phyloP scores from a whole-genome alignment of 2,329 filamentous ascomycete species.

The Phoma sp. region DNA sequence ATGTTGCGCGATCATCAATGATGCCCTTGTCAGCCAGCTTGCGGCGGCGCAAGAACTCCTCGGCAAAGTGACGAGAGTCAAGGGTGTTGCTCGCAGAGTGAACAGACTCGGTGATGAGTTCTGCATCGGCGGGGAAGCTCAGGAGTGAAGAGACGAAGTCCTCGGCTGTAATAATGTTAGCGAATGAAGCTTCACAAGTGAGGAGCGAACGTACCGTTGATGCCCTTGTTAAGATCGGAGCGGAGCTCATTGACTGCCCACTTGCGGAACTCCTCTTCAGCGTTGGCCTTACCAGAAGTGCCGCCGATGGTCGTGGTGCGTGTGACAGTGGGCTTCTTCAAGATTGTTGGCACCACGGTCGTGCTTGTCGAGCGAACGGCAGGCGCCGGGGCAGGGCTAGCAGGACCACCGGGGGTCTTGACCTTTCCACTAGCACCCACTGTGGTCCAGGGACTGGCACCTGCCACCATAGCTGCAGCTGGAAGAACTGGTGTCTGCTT shows the following conservation, averaged over 20 bases:
- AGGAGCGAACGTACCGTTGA: conserved; percentile 63
- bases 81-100: conserved; percentile 88
- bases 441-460: conserved; percentile 80
- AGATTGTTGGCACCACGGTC: conserved; percentile 49
- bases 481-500: conserved; percentile 64
- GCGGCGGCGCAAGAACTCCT: conserved; percentile 92
- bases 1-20: conserved; percentile 70
- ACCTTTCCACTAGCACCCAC: conserved; percentile 93
- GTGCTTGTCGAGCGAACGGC: conserved; percentile 56
- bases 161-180: conserved; percentile 64
- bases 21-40: conserved; percentile 93
- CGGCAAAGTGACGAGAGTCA: conserved; percentile 89
- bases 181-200: not conserved
- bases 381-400: conserved; percentile 54
- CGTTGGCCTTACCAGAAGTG: conserved; percentile 60
- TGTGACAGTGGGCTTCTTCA: conserved; percentile 62
- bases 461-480: conserved; percentile 51
- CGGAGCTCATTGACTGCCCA: conserved; percentile 84
- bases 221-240: conserved; percentile 72
- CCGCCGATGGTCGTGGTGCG: conserved; percentile 55
- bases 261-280: conserved; percentile 91
- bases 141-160: conserved; percentile 79
- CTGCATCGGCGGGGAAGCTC: conserved; percentile 75
- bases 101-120: conserved; percentile 87
- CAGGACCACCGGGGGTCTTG: conserved; percentile 71